Base-by-base conservation (phyloP, 2,329 filamentous ascomycete genomes). In the Fusarium praegraminearum region DNA sequence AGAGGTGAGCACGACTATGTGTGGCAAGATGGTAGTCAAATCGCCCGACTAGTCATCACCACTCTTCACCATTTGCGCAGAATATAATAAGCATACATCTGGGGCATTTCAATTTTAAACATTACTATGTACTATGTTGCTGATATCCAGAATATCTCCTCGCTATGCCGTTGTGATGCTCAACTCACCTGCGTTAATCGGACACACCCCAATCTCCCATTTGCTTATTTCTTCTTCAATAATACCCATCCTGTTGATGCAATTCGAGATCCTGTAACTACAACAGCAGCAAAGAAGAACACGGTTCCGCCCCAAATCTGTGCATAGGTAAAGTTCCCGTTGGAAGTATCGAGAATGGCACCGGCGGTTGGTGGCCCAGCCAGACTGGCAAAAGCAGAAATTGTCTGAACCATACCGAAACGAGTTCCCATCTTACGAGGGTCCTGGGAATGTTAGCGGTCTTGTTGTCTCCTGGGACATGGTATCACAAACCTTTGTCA, bases 1-100 rank as follows among this genome's bases (percentile, higher is more conserved):
- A 78, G 76, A 11, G 90, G 88, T 7, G 82, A 81, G 38, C 91
- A 93, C 77, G 86, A 92, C 77, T 84, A 86, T 68, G 81, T 91
- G 4, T 91, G 89, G 88, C 75, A 85, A 75, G 83, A 87, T 61
- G 90, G 90, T 18, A 76, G 76, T 35, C 85, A 89, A 70, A 76
- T 91, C 50, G 87, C 85, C 30, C 79, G 79, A 53, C 77, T 86
- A 20, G 76, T 86, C 43, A 71, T 72, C n/a, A 71, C 77, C 53
- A 74, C 77, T n/a, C 53, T 77, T 40, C 38, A 62, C 22, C 67
- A 69, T 36, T 58, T 75, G 49, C 47, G 57, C 40, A 63, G 59
- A 22, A 18, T 41, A 35, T 61, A 36, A 62, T 26, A 30, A 51
- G 28, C 18, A 43, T 46, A 43, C 18, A 26, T 33, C 10, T 50